Evolutionary conservation across 345 rosid species (phyloP).

Genomic region (Heritiera littoralis): DNA sequence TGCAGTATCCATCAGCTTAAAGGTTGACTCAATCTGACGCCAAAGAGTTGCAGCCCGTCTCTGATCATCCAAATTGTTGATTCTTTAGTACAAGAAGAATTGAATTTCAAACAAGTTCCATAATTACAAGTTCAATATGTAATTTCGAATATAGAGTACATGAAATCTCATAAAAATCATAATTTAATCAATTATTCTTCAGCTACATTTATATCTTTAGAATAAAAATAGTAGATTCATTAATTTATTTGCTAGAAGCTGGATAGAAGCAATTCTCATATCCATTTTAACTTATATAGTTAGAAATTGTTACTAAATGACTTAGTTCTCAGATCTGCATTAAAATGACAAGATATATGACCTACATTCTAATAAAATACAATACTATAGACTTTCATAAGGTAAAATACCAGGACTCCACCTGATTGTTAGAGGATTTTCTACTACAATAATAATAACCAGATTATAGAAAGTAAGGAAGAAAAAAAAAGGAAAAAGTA

Average conservation of each 20-base stretch:
- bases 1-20: constrained; percentile 83
- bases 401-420: not conserved
- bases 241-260: not conserved
- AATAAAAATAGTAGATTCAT: not conserved
- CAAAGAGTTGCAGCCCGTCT: constrained; percentile 69
- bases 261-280: not conserved
- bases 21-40: constrained; percentile 70
- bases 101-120: not conserved
- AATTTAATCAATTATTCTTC: not conserved
- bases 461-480: not conserved
- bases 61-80: constrained; percentile 44
- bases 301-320: not conserved
- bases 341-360: not conserved
- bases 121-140: not conserved
- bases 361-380: not conserved
- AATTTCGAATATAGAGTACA: constrained; percentile 6
- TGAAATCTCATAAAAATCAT: not conserved
- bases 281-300: not conserved
- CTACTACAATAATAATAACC: not conserved
- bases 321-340: not conserved
- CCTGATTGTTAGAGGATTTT: not conserved
- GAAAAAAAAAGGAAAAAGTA: not conserved
- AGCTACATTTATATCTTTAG: not conserved
- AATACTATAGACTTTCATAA: not conserved
- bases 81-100: constrained; percentile 10